These are phyloP conservation scores for Alternaria gansuensis DNA, from an alignment of 2,329 filamentous ascomycete species.

Conservation along the genomic window DNA sequence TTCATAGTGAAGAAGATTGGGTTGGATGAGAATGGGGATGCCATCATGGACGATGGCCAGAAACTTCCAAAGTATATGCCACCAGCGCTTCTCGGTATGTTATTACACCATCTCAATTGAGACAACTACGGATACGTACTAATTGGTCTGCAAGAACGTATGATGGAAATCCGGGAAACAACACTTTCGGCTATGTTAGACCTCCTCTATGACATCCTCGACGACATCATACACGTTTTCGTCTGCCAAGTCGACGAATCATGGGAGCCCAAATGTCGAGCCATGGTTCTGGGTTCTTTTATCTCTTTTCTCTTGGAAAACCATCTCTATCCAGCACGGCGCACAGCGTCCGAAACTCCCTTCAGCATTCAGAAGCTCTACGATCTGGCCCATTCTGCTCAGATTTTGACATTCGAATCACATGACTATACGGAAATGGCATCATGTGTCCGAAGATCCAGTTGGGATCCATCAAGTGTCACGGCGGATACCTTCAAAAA, in stretches of 20 bases:
- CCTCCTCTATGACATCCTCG: slow-evolving; percentile 11
- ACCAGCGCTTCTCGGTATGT: slow-evolving; percentile 20
- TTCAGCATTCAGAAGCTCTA: slow-evolving; percentile 17
- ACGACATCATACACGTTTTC: slow-evolving; percentile 17
- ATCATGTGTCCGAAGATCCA: slow-evolving; percentile 11
- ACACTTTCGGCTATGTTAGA: slow-evolving; percentile 15
- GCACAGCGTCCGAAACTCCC: slow-evolving; percentile 14
- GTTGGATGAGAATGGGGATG: slow-evolving; percentile 8
- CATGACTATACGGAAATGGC: slow-evolving; percentile 18
- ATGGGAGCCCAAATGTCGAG: slow-evolving; percentile 14
- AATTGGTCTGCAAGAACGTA: slow-evolving; percentile 9
- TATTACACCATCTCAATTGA: not conserved
- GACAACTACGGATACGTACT: not conserved
- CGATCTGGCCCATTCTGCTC: slow-evolving; percentile 3
- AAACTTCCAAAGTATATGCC: slow-evolving; percentile 18
- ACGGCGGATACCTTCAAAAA: slow-evolving; percentile 18
- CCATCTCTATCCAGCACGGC: slow-evolving; percentile 16
- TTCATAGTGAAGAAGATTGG: slow-evolving; percentile 17
- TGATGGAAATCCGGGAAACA: slow-evolving; percentile 15
- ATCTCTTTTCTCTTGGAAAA: slow-evolving; percentile 18
- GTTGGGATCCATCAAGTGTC: slow-evolving; percentile 12
- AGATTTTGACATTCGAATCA: slow-evolving; percentile 16
- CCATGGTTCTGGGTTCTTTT: slow-evolving; percentile 12
- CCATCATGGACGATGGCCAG: slow-evolving; percentile 5
- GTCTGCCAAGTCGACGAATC: slow-evolving; percentile 16